Conservation (phyloP, 768 basidiomycete genomes). For the Suillus spraguei region DNA sequence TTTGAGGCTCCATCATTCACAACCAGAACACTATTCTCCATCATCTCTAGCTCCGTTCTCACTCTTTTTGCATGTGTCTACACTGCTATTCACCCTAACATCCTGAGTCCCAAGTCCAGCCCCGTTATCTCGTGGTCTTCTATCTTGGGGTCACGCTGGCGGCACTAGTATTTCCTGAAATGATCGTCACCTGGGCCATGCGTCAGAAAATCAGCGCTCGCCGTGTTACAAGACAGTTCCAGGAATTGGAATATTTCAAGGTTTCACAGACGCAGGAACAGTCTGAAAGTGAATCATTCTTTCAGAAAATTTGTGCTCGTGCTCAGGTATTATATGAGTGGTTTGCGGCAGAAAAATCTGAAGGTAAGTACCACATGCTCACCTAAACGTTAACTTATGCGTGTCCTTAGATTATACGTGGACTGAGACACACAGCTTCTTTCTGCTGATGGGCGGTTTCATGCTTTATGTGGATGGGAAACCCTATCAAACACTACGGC, state of each 20-base stretch:
- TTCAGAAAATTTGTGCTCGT: not conserved
- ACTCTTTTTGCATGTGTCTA: conserved; percentile 29
- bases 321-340: conserved; percentile 18
- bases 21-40: not conserved
- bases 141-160: conserved; percentile 15
- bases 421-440: conserved; percentile 9
- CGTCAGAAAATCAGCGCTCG: conserved; percentile 22
- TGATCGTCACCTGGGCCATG: conserved; percentile 24
- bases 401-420: not conserved
- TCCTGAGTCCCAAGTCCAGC: conserved; percentile 14
- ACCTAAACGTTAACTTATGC: not conserved
- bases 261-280: conserved; percentile 7
- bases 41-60: not conserved
- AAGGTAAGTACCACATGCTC: not conserved
- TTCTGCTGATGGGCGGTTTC: conserved; percentile 25
- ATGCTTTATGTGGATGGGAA: conserved; percentile 5
- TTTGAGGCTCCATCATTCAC: not conserved
- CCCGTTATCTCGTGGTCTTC: not conserved
- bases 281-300: not conserved
- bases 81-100: conserved; percentile 29
- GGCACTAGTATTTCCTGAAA: conserved; percentile 24
- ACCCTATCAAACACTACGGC: conserved; percentile 4
- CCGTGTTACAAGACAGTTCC: conserved; percentile 3
- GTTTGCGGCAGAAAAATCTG: not conserved
- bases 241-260: no score